phyloP scores from a whole-genome alignment of 306 rosid genomes.

The Cyclanthera cordifolia region DNA sequence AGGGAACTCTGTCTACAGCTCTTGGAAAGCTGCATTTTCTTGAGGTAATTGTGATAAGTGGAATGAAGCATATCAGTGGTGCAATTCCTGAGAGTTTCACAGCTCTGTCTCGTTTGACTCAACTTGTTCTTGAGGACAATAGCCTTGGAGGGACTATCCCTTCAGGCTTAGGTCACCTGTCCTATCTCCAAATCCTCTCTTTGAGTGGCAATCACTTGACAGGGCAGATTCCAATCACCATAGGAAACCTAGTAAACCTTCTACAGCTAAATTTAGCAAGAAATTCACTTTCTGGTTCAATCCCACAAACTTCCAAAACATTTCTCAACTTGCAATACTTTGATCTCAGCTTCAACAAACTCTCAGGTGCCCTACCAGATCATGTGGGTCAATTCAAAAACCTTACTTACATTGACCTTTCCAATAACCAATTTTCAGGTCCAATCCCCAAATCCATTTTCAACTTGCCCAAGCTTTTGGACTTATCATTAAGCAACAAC shows the following conservation, averaged over 20 bases:
- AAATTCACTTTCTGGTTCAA: constrained; percentile 50
- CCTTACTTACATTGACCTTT: constrained; percentile 58
- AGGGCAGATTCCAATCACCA: constrained; percentile 63
- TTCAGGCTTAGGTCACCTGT: constrained; percentile 49
- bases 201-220: constrained; percentile 56
- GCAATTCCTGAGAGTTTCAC: constrained; percentile 63
- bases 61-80: constrained; percentile 70
- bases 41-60: constrained; percentile 71
- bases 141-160: constrained; percentile 69
- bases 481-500: constrained; percentile 65
- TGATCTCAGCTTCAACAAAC: constrained; percentile 65
- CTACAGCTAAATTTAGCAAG: constrained; percentile 53
- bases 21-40: constrained; percentile 60
- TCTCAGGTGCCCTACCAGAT: constrained; percentile 55
- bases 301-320: constrained; percentile 46
- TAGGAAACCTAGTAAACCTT: constrained; percentile 51
- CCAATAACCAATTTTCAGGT: constrained; percentile 57
- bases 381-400: constrained; percentile 44
- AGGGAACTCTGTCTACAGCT: constrained; percentile 69
- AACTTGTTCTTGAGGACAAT: constrained; percentile 63
- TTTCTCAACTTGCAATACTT: constrained; percentile 45
- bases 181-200: constrained; percentile 59
- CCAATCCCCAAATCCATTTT: constrained; percentile 58
- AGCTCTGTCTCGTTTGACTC: constrained; percentile 55
- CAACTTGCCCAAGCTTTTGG: constrained; percentile 46